Evolutionary conservation across 305 asterid genomes (phyloP).

Genomic region (Fraxinus ornus): DNA sequence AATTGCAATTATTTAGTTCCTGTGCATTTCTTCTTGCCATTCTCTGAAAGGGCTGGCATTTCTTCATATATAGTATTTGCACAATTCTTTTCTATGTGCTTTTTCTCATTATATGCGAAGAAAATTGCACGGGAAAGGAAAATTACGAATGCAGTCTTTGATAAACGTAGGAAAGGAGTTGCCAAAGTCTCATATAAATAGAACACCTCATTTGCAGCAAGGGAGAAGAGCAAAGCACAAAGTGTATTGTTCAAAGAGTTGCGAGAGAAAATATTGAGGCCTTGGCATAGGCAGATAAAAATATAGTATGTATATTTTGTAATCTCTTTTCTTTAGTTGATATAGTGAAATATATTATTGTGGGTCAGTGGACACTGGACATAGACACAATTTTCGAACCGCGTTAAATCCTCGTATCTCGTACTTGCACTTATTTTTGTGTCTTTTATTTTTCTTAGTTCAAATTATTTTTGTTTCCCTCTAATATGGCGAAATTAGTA

Average conservation of each 20-base stretch:
- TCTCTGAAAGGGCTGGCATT: not conserved
- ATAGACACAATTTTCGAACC: not conserved
- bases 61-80: not conserved
- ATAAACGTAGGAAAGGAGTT: not conserved
- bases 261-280: not conserved
- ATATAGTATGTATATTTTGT: not conserved
- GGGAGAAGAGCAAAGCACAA: not conserved
- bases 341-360: not conserved
- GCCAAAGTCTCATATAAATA: not conserved
- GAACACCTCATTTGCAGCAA: not conserved
- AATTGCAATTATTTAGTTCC: conserved; percentile 5
- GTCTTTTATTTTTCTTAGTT: not conserved
- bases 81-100: not conserved
- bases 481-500: not conserved
- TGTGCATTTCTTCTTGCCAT: not conserved
- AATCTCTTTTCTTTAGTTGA: not conserved
- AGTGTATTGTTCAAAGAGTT: not conserved
- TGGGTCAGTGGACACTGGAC: not conserved
- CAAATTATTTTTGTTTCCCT: not conserved
- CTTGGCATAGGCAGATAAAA: not conserved
- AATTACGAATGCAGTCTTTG: not conserved
- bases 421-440: not conserved
- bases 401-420: not conserved
- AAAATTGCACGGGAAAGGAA: not conserved
- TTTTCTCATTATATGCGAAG: not conserved